These are phyloP conservation scores for Acanthamoeba triangularis DNA, from an alignment of 208 protist species.

Conservation along the genomic window DNA sequence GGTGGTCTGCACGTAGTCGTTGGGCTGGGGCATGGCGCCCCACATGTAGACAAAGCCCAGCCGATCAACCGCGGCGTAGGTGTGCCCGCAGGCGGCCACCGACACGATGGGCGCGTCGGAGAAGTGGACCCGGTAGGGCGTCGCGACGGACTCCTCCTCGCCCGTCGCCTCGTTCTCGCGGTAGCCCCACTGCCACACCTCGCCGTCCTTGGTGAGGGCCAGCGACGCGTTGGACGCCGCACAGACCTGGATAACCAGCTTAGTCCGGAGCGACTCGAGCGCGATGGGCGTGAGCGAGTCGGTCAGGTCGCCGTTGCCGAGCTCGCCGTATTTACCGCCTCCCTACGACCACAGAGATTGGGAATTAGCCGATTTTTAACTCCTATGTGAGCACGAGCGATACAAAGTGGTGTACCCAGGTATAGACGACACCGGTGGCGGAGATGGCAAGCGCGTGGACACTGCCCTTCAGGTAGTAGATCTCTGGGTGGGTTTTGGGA, in stretches of 20 bases:
- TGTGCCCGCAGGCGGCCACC: not conserved
- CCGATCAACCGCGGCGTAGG: not conserved
- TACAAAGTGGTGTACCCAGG: not conserved
- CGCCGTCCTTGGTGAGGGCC: not conserved
- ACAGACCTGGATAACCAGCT: not conserved
- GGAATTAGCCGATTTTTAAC: not conserved
- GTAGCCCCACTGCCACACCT: slow-evolving; percentile 28
- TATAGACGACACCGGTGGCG: slow-evolving; percentile 3
- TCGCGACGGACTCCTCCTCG: not conserved
- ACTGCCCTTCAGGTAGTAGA: not conserved
- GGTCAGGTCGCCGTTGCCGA: not conserved
- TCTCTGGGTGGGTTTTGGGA: not conserved
- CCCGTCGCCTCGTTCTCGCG: not conserved
- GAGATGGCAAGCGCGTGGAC: not conserved
- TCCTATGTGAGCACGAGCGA: not conserved
- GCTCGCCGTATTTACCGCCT: not conserved
- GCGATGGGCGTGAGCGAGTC: not conserved
- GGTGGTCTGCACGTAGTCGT: not conserved
- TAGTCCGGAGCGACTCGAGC: not conserved
- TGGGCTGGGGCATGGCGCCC: not conserved
- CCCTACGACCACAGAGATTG: not conserved
- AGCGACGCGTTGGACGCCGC: not conserved
- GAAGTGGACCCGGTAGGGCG: not conserved
- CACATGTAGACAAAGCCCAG: slow-evolving; percentile 29
- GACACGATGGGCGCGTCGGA: not conserved